These are phyloP conservation scores for Gnomoniopsis smithogilvyi DNA, from an alignment of 2,329 filamentous ascomycete genomes.

Conservation along the genomic window DNA sequence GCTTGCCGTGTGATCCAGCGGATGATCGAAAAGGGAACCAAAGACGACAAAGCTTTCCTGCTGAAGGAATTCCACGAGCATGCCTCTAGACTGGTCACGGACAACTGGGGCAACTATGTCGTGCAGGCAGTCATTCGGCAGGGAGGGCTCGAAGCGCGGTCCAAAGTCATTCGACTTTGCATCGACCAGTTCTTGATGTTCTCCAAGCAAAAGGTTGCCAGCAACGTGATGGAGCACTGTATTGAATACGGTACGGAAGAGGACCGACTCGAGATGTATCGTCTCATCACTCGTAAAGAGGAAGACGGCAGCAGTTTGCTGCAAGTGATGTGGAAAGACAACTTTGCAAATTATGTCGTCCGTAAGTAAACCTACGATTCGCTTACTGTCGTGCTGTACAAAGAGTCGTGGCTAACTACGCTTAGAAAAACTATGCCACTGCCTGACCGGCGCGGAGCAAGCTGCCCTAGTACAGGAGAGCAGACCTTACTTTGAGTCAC, in stretches of 20 bases:
- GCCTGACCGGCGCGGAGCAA: conserved; percentile 58
- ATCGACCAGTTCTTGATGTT: conserved; percentile 67
- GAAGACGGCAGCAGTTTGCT: conserved; percentile 66
- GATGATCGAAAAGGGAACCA: conserved; percentile 78
- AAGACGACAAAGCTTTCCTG: conserved; percentile 67
- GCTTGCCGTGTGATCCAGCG: conserved; percentile 93
- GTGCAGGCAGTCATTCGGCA: conserved; percentile 86
- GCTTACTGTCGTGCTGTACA: background rate
- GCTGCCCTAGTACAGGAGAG: conserved; percentile 61
- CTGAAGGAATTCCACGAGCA: conserved; percentile 76
- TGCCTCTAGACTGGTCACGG: conserved; percentile 69
- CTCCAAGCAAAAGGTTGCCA: conserved; percentile 95
- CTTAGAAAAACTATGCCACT: conserved; percentile 73
- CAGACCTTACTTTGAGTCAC: conserved; percentile 54
- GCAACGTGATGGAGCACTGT: conserved; percentile 95
- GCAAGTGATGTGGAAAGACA: conserved; percentile 78
- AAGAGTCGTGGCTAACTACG: conserved; percentile 21
- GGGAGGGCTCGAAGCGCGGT: conserved; percentile 69
- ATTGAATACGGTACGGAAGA: conserved; percentile 67
- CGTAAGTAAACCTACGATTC: conserved; percentile 57
- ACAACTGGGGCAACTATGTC: conserved; percentile 96
- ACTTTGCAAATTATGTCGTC: conserved; percentile 94
- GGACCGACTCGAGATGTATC: conserved; percentile 68
- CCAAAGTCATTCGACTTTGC: conserved; percentile 70
- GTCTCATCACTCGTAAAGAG: conserved; percentile 56